phyloP scores from a whole-genome alignment of 805 yeast genomes.

The Kluyveromyces nonfermentans region DNA sequence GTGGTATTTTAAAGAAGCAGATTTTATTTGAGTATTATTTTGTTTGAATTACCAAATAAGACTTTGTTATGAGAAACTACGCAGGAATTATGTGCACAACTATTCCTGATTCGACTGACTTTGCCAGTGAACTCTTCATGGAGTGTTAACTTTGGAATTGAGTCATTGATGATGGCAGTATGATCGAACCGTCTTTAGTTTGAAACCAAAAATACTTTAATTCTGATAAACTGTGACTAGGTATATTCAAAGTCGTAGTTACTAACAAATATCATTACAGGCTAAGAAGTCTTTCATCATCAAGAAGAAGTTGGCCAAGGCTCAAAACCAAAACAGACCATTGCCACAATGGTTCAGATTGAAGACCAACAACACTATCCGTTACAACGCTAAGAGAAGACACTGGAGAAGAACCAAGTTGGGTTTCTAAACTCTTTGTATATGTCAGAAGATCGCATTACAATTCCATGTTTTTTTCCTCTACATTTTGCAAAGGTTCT shows the following conservation, averaged over 20 bases:
- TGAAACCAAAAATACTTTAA: not conserved
- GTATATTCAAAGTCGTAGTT: not conserved
- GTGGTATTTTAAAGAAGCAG: too few relatives aligned
- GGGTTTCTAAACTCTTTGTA: constrained; percentile 57
- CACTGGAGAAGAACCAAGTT: constrained; percentile 99
- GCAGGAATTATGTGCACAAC: too few relatives aligned
- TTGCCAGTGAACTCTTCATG: too few relatives aligned
- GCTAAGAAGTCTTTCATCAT: constrained; percentile 93
- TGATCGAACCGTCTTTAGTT: not conserved
- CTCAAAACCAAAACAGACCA: constrained; percentile 98
- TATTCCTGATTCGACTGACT: too few relatives aligned
- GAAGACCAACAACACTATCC: constrained; percentile 94
- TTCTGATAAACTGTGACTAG: not conserved
- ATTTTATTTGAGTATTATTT: too few relatives aligned
- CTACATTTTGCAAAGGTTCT: constrained; percentile 2
- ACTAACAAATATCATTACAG: constrained; percentile 27
- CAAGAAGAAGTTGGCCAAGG: constrained; percentile 99
- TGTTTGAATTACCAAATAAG: too few relatives aligned
- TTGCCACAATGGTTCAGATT: constrained; percentile 99
- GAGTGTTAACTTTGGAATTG: not conserved
- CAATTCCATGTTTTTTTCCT: not conserved
- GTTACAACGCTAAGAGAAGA: constrained; percentile 99
- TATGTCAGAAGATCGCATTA: constrained; percentile 1
- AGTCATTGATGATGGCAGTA: not conserved
- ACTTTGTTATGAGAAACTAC: too few relatives aligned